Evolutionary conservation across 192 early-diverging fungal genomes (phyloP).

Genomic region (Chytriomyces confervae): DNA sequence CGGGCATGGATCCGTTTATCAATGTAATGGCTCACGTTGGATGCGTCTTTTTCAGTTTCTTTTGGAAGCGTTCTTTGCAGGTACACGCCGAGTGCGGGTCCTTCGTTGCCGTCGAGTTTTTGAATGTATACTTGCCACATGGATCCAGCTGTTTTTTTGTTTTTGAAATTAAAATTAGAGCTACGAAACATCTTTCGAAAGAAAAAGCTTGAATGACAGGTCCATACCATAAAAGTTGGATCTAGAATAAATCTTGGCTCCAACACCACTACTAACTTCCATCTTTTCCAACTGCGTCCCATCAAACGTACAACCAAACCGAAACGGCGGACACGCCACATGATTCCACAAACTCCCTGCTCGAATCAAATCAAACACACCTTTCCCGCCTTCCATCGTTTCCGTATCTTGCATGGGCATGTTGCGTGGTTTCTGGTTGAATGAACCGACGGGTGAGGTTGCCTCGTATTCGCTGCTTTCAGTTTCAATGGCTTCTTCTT

Average conservation of each 20-base stretch:
- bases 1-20: constrained; percentile 35
- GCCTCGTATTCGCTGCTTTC: not conserved
- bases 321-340: constrained; percentile 8
- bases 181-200: not conserved
- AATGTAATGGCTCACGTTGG: constrained; percentile 31
- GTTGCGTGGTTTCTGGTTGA: not conserved
- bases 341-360: not conserved
- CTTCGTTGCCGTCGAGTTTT: not conserved
- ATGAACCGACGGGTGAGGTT: not conserved
- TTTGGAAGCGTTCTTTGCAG: constrained; percentile 37
- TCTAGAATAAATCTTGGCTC: constrained; percentile 32
- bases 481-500: constrained; percentile 3
- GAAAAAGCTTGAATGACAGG: constrained; percentile 12
- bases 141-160: constrained; percentile 40
- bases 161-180: constrained; percentile 1
- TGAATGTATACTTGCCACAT: constrained; percentile 55
- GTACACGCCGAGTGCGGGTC: constrained; percentile 48
- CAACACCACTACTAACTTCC: constrained; percentile 27
- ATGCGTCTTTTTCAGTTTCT: constrained; percentile 1
- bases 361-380: constrained; percentile 16
- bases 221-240: constrained; percentile 40
- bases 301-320: constrained; percentile 10
- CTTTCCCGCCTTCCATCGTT: constrained; percentile 43
- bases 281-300: not conserved
- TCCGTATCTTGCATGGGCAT: constrained; percentile 45